Evolutionary conservation across 129 eudicot genomes (phyloP), one percentile per base, ranked within the genome.

Genomic region (Mikania micrantha): DNA sequence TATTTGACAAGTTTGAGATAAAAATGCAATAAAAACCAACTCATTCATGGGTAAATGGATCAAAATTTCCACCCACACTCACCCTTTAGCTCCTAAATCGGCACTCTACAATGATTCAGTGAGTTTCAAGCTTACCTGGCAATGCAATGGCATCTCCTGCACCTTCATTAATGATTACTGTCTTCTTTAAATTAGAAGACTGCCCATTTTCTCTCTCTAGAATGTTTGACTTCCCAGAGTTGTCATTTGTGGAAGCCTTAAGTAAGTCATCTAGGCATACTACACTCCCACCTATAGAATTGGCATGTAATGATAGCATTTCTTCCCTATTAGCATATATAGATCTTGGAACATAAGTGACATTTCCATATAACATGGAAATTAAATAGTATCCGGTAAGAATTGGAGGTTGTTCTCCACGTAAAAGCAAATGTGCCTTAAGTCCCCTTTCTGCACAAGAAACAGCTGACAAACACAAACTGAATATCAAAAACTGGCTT

Each of bases 391-490:
- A 88, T 12, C 95, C 98, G 0, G 98, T 93, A 36, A 84, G 74
- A 54, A 76, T 76, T 80, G 86, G 90, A 42, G 98, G 98, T 82
- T 88, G 88, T 82, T 93, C 98, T 45, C 98, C 98, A 45, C 98
- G 88, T 31, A 93, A 85, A 70, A 93, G 96, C 73, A 93, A 75
- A 69, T 88, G 96, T 61, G 90, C 78, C 72, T 67, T 88, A 34
- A 93, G 59, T 71, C 98, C 98, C 77, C 92, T 84, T 53, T 93
- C 98, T 16, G 98, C 90, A 72, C 98, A 93, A 21, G 95, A 88
- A 64, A 93, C 96, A 61, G 95, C 98, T 93, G 84, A 78, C 73
- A 67, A 64, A 70, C 58, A 63, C 48, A 72, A 71, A 40, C 19
- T 4, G 65, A 56, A 45, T 9, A 74, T 75, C 60, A 47, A 77